These are phyloP conservation scores for Cadophora gregata DNA, from an alignment of 2,329 filamentous ascomycete species.

Conservation along the genomic window DNA sequence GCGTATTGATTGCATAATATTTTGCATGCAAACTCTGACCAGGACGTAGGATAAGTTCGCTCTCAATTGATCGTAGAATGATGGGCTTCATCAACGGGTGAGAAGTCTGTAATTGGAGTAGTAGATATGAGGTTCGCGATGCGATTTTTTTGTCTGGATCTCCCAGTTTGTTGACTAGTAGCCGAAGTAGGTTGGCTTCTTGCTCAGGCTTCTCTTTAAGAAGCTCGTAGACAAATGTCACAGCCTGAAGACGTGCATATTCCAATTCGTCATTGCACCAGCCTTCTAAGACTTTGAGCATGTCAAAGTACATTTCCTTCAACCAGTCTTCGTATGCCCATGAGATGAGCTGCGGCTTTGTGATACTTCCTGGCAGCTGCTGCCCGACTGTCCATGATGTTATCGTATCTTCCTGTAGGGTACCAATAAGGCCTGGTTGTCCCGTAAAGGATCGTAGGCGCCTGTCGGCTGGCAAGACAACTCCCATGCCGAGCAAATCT, in stretches of 20 bases:
- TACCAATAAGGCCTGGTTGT: conserved; percentile 77
- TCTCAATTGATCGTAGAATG: conserved; percentile 83
- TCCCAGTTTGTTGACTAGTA: conserved; percentile 95
- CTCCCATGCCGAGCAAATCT: conserved; percentile 90
- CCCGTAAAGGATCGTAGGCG: conserved; percentile 80
- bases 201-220: conserved; percentile 97
- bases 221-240: conserved; percentile 91
- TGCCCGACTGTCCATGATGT: conserved; percentile 71
- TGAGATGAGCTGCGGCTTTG: conserved; percentile 77
- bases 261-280: conserved; percentile 97
- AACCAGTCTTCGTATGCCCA: conserved; percentile 97
- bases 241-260: conserved; percentile 84
- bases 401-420: conserved; percentile 66
- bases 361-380: conserved; percentile 73
- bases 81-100: conserved; percentile 95
- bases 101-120: conserved; percentile 87
- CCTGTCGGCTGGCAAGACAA: conserved; percentile 80
- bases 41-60: conserved; percentile 84
- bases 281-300: conserved; percentile 86
- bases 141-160: conserved; percentile 96
- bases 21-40: conserved; percentile 87
- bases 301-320: conserved; percentile 91
- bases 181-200: conserved; percentile 87
- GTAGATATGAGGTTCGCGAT: conserved; percentile 87
- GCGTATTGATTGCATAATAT: conserved; percentile 94